phyloP scores from a whole-genome alignment of 176 grass and related monocot genomes.

The Melocanna baccifera region DNA sequence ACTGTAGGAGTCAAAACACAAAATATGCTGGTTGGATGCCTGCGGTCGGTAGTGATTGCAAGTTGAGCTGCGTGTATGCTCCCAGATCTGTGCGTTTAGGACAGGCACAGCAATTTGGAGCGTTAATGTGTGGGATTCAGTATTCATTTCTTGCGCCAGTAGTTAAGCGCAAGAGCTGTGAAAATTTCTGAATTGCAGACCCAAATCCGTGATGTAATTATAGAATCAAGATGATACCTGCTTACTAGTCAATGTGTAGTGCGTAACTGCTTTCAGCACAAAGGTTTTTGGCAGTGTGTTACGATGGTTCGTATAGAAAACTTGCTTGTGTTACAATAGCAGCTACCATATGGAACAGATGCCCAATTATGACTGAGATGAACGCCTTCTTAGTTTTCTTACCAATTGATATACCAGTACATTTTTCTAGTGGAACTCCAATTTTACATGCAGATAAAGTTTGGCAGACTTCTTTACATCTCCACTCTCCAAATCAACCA shows the following conservation, averaged over 20 bases:
- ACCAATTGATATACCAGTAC: background rate
- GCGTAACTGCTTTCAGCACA: background rate
- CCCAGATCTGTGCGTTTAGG: conserved; percentile 23
- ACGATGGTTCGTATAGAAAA: background rate
- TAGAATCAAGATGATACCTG: background rate
- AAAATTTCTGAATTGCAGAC: background rate
- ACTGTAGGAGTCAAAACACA: background rate
- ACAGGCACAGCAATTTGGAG: background rate
- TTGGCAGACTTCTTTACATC: background rate
- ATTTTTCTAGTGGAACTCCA: conserved; percentile 1
- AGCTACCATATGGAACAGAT: background rate
- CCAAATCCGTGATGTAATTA: background rate
- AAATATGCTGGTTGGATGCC: background rate
- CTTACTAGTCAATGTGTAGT: background rate
- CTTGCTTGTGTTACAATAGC: background rate
- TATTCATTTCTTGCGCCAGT: background rate
- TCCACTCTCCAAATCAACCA: conserved; percentile 6
- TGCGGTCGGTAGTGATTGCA: background rate
- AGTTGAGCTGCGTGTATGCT: background rate
- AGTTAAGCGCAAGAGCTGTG: background rate
- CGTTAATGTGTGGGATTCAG: background rate
- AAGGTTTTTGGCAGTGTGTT: background rate
- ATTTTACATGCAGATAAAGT: background rate
- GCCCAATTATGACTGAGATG: background rate
- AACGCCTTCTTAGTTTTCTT: background rate